Evolutionary conservation across 2,329 filamentous ascomycete species (phyloP), one percentile per base, ranked within the genome.

Genomic region (Fusarium acutatum): DNA sequence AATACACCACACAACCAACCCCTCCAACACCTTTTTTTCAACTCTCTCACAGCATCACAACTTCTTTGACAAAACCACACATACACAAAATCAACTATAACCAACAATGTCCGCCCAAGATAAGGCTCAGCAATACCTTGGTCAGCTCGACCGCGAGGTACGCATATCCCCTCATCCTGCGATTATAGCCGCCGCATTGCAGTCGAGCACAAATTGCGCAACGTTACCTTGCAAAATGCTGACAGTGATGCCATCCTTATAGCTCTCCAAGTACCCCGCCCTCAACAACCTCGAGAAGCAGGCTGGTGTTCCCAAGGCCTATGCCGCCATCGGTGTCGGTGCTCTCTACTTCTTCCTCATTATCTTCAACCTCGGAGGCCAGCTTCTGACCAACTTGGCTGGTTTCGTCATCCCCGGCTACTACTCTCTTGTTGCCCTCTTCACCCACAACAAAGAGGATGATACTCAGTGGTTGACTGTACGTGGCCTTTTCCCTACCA

Each of bases 261-360:
- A 96, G 94, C 91, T 96, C 76, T 94, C 93, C 83, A 96, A 95
- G 84, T 96, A 96, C 86, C 92, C 92, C 78, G 84, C 88, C 80
- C 89, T 96, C 82, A 93, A 91, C 89, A 94, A 96, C 86, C 89
- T 96, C 80, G 94, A 97, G 90, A 93, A 92, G 88, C 91, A 93
- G 84, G 93, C 92, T 74, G 91, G 89, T 66, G 89, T 96, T 57
- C 94, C 94, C 81, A 97, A 97, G 88, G 92, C 93, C 80, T 96
- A 97, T 83, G 92, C 90, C 75, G 88, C 93, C 80, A 91, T 96
- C 78, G 94, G 94, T 78, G 81, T 94, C 66, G 92, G 84, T 69
- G 91, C 91, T 58, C 89, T 95, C 75, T 97, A 97, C 88, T 94
- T 96, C 86, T 94, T 96, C 87, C 90, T 96, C 78, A 94, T 96